phyloP scores from a whole-genome alignment of 306 rosid species.

The Senna siamea region DNA sequence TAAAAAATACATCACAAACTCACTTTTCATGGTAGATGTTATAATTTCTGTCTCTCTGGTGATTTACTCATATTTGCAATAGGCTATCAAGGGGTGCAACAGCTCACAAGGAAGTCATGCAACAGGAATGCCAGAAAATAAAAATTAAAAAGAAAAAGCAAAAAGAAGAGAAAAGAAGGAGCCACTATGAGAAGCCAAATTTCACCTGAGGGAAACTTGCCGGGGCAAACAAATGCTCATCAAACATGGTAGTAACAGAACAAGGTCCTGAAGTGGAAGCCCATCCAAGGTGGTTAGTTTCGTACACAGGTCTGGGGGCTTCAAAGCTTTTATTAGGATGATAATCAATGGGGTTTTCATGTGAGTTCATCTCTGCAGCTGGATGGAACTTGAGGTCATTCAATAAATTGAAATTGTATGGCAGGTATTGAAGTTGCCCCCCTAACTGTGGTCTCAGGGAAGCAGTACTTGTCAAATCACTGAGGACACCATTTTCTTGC shows the following conservation, averaged over 20 bases:
- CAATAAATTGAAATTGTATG: conserved; percentile 65
- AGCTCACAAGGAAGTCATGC: conserved; percentile 9
- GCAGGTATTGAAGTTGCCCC: conserved; percentile 69
- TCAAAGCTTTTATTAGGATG: conserved; percentile 71
- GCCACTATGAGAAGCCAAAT: conserved; percentile 21
- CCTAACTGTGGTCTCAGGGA: conserved; percentile 61
- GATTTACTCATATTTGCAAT: conserved; percentile 28
- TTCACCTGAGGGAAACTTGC: conserved; percentile 31
- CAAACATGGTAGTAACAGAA: conserved; percentile 35
- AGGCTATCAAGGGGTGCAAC: conserved; percentile 5
- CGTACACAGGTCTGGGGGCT: conserved; percentile 61
- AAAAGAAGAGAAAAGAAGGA: neutral
- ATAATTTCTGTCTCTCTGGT: neutral
- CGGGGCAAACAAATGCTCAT: conserved; percentile 37
- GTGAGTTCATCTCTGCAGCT: conserved; percentile 58
- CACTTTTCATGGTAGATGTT: conserved; percentile 7
- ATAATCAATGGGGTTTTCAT: conserved; percentile 64
- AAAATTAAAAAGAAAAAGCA: neutral
- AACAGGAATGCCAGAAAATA: conserved; percentile 15
- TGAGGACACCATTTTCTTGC: conserved; percentile 38
- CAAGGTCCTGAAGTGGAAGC: conserved; percentile 77
- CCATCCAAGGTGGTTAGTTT: conserved; percentile 71
- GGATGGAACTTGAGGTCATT: conserved; percentile 65
- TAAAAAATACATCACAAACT: neutral
- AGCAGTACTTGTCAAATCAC: conserved; percentile 46